A percentile compares a stretch with the other conserved stretches of the same genome.
Conservation (phyloP, 257 asterid genomes). For the Buddleja alternifolia region DNA sequence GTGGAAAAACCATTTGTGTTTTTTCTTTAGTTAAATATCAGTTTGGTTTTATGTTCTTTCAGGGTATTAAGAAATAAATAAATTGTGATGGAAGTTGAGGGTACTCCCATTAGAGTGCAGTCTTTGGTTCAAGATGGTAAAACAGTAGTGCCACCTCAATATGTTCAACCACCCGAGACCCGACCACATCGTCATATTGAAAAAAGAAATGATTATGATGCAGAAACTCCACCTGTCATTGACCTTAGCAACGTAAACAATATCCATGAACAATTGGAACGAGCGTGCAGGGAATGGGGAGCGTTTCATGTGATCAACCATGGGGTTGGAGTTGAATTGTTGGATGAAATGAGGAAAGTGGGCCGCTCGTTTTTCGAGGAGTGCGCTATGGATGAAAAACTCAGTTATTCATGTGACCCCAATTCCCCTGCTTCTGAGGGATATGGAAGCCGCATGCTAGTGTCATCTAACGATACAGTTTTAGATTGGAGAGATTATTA, state of each 20-base stretch:
- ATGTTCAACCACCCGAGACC: slow-evolving; percentile 68
- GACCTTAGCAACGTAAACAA: slow-evolving; percentile 44
- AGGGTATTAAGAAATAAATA: background rate
- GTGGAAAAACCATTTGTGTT: too few species aligned
- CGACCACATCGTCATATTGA: slow-evolving; percentile 38
- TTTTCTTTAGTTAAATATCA: too few species aligned
- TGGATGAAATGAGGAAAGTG: slow-evolving; percentile 57
- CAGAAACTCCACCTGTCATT: slow-evolving; percentile 42
- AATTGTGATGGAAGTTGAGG: slow-evolving; percentile 42
- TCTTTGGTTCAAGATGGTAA: slow-evolving; percentile 50
- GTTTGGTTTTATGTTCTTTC: too few species aligned
- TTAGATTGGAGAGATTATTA: slow-evolving; percentile 96
- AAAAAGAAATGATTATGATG: slow-evolving; percentile 16
- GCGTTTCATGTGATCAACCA: slow-evolving; percentile 86
- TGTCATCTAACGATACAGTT: slow-evolving; percentile 63
- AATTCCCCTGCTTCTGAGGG: slow-evolving; percentile 86
- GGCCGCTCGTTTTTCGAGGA: slow-evolving; percentile 70
- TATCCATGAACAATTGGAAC: slow-evolving; percentile 38
- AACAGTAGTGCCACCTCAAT: slow-evolving; percentile 63
- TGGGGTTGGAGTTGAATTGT: slow-evolving; percentile 51
- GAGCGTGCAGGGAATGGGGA: slow-evolving; percentile 84
- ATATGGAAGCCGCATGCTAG: slow-evolving; percentile 90
- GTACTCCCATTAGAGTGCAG: slow-evolving; percentile 62
- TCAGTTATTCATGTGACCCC: slow-evolving; percentile 62
- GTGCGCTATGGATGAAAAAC: slow-evolving; percentile 63